Evolutionary conservation across 257 asterid genomes (phyloP), one percentile per base, ranked within the genome.

Genomic region (Scutellaria galericulata): DNA sequence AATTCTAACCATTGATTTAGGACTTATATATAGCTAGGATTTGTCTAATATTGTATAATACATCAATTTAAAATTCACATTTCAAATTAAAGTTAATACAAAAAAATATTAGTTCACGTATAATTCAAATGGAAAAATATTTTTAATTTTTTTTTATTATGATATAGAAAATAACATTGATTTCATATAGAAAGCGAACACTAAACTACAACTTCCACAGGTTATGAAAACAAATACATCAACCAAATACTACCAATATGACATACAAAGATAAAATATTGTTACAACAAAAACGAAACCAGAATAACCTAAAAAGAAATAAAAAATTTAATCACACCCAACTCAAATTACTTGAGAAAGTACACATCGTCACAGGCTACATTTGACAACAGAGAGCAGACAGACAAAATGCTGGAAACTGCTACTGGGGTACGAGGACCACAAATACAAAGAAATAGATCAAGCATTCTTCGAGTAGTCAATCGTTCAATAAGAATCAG

Each of bases 331-430:
- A 18, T 12, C 77, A 64, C 77, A 9, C 39, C 48, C 14, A 69
- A 66, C 74, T 42, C 70, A 44, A 66, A 48, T 47, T 47, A 40
- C 45, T 27, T 2, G 64, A 51, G 59, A 20, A 37, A 20, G 55
- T 45, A 55, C 39, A 70, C 48, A n/a, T 41, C 53, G 42, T 50
- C 41, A 41, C 66, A 70, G 41, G 12, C 7, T 10, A 7, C 60
- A 27, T 48, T 64, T 15, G 14, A 54, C 20, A 55, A 18, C 18
- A 9, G 42, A 27, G 24, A 45, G 42, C 45, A 58, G 13, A 58
- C 40, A 7, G 10, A 57, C 45, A 31, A 31, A 9, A 8, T 5
- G 42, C 37, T 11, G 10, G 2, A 15, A 18, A 37, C 41, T 11
- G 75, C 68, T 53, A 52, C 22, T 8, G 41, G n/a, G n/a, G n/a